Base-by-base conservation (phyloP, 2,329 filamentous ascomycete species). In the Fusarium oligoseptatum region DNA sequence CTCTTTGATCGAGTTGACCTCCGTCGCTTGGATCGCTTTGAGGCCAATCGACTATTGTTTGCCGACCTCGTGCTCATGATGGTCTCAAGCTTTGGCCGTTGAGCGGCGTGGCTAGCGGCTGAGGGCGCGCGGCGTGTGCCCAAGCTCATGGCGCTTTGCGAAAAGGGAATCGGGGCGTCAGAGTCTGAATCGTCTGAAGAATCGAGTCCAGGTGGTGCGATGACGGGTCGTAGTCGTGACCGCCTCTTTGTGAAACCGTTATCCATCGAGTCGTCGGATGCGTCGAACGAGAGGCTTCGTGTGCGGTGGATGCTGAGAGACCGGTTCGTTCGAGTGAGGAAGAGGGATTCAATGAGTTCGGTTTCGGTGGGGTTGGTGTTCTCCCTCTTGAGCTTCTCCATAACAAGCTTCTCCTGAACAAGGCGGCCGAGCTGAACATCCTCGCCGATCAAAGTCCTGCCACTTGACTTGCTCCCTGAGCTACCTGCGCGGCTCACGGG, bases 401-500 rank as follows among this genome's bases (percentile, higher is more conserved):
- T 84, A 64, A 85, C 81, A 24, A 87, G 80, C 79, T 83, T 87
- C 74, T 86, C 85, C 17, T 85, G 82, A 6, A 88, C 82, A 32
- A 84, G 67, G 37, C 87, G 83, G 4, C 85, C 83, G 41, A 88
- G 79, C 17, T 83, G 82, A 9, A 83, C 78, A 24, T 85, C 85
- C 8, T 88, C 85, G 24, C 79, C 81, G 66, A 82, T 80, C 60
- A 84, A 76, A 2, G 86, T 88, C 74, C 80, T 83, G 55, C 84
- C 83, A 65, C 87, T 90, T 24, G 85, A 82, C 56, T 85, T 85
- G 77, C 87, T 90, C 45, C 84, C 86, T 39, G 88, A 86, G 79
- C 91, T 93, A 39, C 86, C 86, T 73, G 90, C 92, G 64, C 92
- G 86, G 77, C 88, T 90, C 22, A 93, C 91, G 34, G 91, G 90